These are phyloP conservation scores for Plantago major DNA, from an alignment of 257 asterid genomes.

Conservation along the genomic window DNA sequence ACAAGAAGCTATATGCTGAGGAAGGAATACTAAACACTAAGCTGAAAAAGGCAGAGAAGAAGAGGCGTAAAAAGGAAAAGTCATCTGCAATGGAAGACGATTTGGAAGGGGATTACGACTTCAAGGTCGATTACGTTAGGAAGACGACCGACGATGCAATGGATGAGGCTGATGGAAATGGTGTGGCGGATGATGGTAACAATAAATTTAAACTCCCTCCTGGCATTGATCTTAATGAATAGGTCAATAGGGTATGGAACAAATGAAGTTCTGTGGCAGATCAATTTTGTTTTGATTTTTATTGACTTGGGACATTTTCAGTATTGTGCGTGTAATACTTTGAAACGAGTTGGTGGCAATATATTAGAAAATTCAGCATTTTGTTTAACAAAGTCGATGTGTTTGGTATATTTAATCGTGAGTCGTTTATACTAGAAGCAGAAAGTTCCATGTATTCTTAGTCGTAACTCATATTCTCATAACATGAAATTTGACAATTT, in stretches of 20 bases:
- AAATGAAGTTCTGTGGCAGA: background rate
- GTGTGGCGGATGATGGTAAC: conserved; percentile 4
- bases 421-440: no score
- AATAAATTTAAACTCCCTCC: conserved; percentile 67
- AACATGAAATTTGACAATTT: no score
- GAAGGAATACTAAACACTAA: conserved; percentile 80
- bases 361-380: no score
- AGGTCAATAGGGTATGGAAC: background rate
- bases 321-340: no score
- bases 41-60: conserved; percentile 66
- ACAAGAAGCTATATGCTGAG: conserved; percentile 70
- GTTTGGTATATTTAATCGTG: no score
- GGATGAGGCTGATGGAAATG: conserved; percentile 28
- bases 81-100: conserved; percentile 47
- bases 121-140: conserved; percentile 56
- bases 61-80: conserved; percentile 52
- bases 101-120: conserved; percentile 56
- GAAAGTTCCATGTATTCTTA: no score
- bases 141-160: conserved; percentile 28
- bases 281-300: conserved; percentile 2
- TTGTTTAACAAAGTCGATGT: no score
- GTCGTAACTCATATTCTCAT: no score
- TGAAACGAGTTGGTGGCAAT: background rate
- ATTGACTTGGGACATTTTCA: background rate
- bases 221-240: conserved; percentile 52